Base-by-base conservation (phyloP, 106 monocot genomes). In the Dioscorea zingiberensis region DNA sequence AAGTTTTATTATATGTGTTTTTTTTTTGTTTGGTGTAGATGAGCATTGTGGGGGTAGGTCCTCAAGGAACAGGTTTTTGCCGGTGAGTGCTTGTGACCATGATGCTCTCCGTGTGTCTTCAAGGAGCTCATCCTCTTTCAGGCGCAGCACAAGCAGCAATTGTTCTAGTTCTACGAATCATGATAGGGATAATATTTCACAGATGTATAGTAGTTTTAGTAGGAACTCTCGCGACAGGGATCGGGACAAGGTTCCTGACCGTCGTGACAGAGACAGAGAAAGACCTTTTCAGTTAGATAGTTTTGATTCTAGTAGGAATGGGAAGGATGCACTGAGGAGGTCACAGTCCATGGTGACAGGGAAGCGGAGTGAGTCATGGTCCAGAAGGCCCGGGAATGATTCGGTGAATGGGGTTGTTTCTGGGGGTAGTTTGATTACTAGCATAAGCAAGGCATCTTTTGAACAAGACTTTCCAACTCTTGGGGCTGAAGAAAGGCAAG, bases 381-480 rank as follows among this genome's bases (percentile, higher is more conserved):
- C 62, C n/a, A 84, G 79, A 70, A 85, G 54, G 27, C 16, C 23
- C 0, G 83, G 71, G 30, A 66, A 27, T 71, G 74, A 64, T 71
- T 58, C 60, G 23, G 71, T 38, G 60, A 85, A 81, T 70, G 59
- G 70, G 18, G 27, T 74, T 65, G 23, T 62, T 74, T 76, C 73
- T 65, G 49, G 45, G 25, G 71, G 32, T 45, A 69, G 63, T 66
- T 18, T 25, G 47, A 54, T 64, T 26, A 56, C 22, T 32, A 27
- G 58, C 25, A 47, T 81, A 30, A 58, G 59, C 58, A 81, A 78
- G 58, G 49, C 59, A 1, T 84, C 87, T 13, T 91, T 87, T 72
- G 86, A 91, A 30, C 86, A 55, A 62, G 89, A 94, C 55, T 90
- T 94, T 29, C 94, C 94, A 51, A 81, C 84, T 28, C 90, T 94